Percentiles rank a stretch among this genome's conserved stretches.
These are phyloP conservation scores for Kodamaea restingae DNA, from an alignment of 805 yeast genomes.

Conservation along the genomic window DNA sequence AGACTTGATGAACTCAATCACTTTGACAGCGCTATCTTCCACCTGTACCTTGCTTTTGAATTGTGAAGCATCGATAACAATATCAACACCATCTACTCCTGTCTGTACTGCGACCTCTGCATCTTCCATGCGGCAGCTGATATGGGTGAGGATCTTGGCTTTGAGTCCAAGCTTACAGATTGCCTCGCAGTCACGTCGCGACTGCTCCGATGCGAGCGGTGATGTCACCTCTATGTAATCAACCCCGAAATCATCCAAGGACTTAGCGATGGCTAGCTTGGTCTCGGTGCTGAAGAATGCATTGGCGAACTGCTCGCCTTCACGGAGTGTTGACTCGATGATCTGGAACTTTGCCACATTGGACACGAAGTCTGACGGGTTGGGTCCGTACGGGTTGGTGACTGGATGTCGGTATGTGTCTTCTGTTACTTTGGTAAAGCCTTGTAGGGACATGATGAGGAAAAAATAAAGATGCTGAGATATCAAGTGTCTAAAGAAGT, in stretches of 20 bases:
- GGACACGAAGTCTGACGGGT: conserved; percentile 54
- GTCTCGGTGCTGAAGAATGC: conserved; percentile 56
- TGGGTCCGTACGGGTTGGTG: conserved; percentile 53
- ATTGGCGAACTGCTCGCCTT: conserved; percentile 62
- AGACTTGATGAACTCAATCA: conserved; percentile 56
- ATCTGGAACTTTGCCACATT: conserved; percentile 51
- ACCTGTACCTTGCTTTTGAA: conserved; percentile 59
- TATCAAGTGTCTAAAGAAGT: too few species aligned
- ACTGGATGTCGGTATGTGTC: conserved; percentile 15
- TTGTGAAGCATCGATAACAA: conserved; percentile 57
- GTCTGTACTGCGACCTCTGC: conserved; percentile 59
- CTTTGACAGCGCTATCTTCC: conserved; percentile 54
- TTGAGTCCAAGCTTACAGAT: conserved; percentile 57
- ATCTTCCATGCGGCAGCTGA: conserved; percentile 60
- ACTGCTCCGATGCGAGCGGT: conserved; percentile 57
- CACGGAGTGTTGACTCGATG: conserved; percentile 57
- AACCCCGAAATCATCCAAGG: conserved; percentile 57
- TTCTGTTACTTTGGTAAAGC: conserved; percentile 35
- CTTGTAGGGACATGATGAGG: conserved; percentile 15
- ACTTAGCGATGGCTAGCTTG: conserved; percentile 57
- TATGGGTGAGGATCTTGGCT: conserved; percentile 56
- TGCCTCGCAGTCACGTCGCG: conserved; percentile 54
- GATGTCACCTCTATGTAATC: conserved; percentile 59
- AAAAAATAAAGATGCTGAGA: too few species aligned
- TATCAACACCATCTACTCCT: conserved; percentile 62